Evolutionary conservation across 208 protist genomes (phyloP).

Genomic region (Trypanosoma mega): DNA sequence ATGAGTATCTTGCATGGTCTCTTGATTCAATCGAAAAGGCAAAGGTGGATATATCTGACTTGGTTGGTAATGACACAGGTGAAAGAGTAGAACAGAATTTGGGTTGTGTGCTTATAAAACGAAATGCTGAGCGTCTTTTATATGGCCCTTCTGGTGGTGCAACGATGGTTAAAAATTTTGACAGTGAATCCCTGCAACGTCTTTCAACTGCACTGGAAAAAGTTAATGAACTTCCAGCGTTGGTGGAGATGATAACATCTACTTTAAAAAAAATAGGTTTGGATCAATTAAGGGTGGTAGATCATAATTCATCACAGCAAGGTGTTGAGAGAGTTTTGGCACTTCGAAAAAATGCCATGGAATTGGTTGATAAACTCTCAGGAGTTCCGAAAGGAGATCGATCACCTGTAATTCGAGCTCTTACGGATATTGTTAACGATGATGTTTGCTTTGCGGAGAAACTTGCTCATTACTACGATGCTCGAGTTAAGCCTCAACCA

Average conservation of each 20-base stretch:
- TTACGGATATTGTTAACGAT: constrained; percentile 41
- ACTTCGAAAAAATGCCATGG: constrained; percentile 12
- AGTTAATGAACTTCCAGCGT: constrained; percentile 18
- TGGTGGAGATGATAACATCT: constrained; percentile 17
- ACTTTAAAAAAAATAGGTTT: constrained; percentile 15
- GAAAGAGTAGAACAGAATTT: constrained; percentile 17
- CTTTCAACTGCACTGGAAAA: constrained; percentile 12
- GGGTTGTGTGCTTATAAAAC: constrained; percentile 24
- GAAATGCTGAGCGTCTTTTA: constrained; percentile 27
- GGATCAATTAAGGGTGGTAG: constrained; percentile 10
- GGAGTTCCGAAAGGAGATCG: constrained; percentile 1
- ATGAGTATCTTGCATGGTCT: constrained; percentile 31
- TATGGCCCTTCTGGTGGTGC: constrained; percentile 18
- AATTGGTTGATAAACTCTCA: constrained; percentile 15
- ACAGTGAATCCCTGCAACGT: constrained; percentile 6
- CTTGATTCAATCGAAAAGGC: constrained; percentile 11
- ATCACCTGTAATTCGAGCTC: constrained; percentile 15
- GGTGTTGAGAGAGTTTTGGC: constrained; percentile 19
- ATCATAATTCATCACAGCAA: neutral
- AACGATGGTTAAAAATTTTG: constrained; percentile 20
- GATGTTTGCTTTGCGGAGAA: constrained; percentile 44
- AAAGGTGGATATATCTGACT: constrained; percentile 19
- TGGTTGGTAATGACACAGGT: constrained; percentile 21
- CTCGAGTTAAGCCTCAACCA: constrained; percentile 30
- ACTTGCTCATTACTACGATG: constrained; percentile 62